Base-by-base conservation (phyloP, 2,329 filamentous ascomycete genomes). In the Bipolaris zeicola region DNA sequence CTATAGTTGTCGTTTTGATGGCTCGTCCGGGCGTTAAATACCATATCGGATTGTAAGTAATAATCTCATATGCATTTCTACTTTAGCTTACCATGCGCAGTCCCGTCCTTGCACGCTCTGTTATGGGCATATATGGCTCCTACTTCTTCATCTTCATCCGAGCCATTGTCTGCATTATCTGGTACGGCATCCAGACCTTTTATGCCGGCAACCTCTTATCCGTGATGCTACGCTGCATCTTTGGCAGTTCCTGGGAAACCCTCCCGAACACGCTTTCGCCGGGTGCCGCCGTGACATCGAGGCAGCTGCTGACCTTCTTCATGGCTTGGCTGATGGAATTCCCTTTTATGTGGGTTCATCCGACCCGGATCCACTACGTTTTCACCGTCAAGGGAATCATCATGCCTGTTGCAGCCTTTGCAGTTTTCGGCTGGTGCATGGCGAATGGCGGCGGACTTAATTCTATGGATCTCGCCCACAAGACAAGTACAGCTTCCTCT, bases 101-200 rank as follows among this genome's bases (percentile, higher is more conserved):
- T 50, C 67, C 50, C 20, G 61, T 58, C 6, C 62, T 55, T 31
- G 55, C 58, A 16, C 65, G 65, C 16, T 63, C 65, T 0, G 61
- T 65, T 10, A 68, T 69, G 63, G 66, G 67, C 14, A 72, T 79
- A 51, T 74, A 72, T 28, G 77, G 76, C 14, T 73, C 74, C 1
- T 73, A 73, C 52, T 75, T 76, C 26, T 79, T 80, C 61, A 68
- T 79, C 37, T 73, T 77, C 58, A 74, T 75, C 24, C 59, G 72
- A 37, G 70, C 70, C 6, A 61, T 74, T 0, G 75, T 78, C 1
- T 73, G 71, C 11, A 67, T 76, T 33, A 75, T 78, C 52, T 79
- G 77, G 66, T 77, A 76, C 50, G 75, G 75, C 5, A 68, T 69
- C 18, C 66, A 67, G 47, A 58, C 67, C 2, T 67, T 64, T 42